A percentile compares a stretch with the other conserved stretches of the same genome.
phyloP scores from a whole-genome alignment of 768 basidiomycete species.

The Tulasnella calospora region DNA sequence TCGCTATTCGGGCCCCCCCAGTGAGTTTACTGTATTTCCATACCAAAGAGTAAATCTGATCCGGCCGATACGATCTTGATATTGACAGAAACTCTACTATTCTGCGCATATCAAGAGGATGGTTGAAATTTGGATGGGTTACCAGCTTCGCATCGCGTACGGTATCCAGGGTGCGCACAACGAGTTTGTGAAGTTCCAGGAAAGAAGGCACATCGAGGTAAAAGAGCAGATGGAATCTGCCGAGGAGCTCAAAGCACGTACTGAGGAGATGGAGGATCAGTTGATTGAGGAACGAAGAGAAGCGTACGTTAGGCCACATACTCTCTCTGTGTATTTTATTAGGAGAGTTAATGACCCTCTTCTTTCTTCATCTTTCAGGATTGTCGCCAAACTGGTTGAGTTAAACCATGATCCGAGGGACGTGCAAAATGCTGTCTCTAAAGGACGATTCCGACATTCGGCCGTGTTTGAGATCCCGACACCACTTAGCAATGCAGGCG shows the following conservation, averaged over 20 bases:
- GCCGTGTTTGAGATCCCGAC: background rate
- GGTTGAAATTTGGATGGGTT: background rate
- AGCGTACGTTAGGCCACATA: background rate
- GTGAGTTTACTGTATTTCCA: too few relatives aligned
- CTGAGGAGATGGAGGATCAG: background rate
- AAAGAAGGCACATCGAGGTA: background rate
- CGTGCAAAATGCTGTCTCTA: background rate
- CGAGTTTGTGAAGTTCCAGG: background rate
- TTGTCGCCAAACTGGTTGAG: background rate
- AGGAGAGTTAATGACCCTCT: too few relatives aligned
- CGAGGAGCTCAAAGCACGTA: background rate
- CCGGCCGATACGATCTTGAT: too few relatives aligned
- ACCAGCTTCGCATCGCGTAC: background rate
- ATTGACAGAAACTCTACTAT: background rate
- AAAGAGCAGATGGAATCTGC: background rate
- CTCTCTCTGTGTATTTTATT: background rate
- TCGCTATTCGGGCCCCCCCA: too few relatives aligned
- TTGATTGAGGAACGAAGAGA: background rate
- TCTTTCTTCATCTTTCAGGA: background rate
- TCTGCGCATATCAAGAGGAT: background rate
- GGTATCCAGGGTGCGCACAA: background rate
- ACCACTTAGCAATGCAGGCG: background rate
- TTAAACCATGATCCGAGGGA: background rate
- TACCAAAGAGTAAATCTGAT: too few relatives aligned
- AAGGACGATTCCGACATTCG: background rate